A percentile compares a stretch with the other conserved stretches of the same genome.
Evolutionary conservation across 1,284 basidiomycete genomes (phyloP).

Genomic region (Austroboletus niveus): DNA sequence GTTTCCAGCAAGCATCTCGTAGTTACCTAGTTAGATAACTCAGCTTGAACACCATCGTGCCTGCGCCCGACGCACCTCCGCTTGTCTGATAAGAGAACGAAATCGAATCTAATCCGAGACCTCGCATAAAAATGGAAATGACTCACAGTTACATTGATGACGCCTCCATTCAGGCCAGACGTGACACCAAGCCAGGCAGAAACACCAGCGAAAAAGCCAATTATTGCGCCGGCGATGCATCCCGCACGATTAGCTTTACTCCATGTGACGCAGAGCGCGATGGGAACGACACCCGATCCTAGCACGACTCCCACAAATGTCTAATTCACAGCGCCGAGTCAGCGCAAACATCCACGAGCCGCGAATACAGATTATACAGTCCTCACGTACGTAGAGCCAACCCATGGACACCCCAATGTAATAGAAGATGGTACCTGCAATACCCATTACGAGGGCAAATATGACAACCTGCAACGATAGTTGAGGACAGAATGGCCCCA

Average conservation of each 20-base stretch:
- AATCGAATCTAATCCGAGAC: neutral
- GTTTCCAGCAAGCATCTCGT: constrained; percentile 86
- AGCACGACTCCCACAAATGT: constrained; percentile 84
- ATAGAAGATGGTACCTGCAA: constrained; percentile 84
- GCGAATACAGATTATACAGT: no score
- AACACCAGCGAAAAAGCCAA: constrained; percentile 72
- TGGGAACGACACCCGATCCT: constrained; percentile 83
- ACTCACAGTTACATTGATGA: constrained; percentile 68
- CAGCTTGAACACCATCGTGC: neutral
- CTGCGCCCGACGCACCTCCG: constrained; percentile 36
- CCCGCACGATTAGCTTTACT: constrained; percentile 81
- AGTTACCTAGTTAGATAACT: constrained; percentile 50
- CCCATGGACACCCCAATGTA: constrained; percentile 90
- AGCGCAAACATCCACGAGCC: neutral
- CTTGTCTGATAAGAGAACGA: constrained; percentile 39
- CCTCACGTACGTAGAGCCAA: constrained; percentile 75
- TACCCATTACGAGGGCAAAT: constrained; percentile 78
- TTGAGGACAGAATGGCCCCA: neutral
- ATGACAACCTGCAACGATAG: constrained; percentile 54
- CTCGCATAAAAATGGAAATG: neutral
- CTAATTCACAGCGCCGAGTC: constrained; percentile 31
- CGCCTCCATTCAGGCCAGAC: constrained; percentile 61
- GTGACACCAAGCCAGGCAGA: constrained; percentile 87
- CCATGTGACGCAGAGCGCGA: constrained; percentile 83
- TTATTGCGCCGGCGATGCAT: constrained; percentile 68